Conservation (phyloP, 2,329 filamentous ascomycete genomes). For the Zasmidium cellare region DNA sequence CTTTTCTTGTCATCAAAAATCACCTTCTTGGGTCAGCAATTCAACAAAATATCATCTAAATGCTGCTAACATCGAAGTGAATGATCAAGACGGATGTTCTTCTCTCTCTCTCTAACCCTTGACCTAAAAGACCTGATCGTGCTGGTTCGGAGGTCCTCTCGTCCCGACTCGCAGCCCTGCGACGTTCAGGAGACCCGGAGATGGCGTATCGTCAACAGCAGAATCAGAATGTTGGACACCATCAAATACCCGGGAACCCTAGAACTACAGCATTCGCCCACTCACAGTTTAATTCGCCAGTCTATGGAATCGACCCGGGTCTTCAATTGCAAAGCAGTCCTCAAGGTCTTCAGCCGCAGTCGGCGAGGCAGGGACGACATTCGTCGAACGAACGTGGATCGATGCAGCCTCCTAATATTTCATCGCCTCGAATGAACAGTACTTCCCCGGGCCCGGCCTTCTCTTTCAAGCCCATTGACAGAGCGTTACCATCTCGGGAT, state of each 20-base stretch:
- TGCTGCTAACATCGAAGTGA: neutral
- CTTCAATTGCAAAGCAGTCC: slow-evolving; percentile 20
- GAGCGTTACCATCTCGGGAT: slow-evolving; percentile 63
- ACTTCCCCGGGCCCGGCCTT: slow-evolving; percentile 13
- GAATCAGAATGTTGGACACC: slow-evolving; percentile 12
- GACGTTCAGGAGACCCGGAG: neutral
- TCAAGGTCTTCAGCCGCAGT: slow-evolving; percentile 18
- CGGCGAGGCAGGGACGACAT: slow-evolving; percentile 8
- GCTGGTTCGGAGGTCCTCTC: neutral
- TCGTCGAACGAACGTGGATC: slow-evolving; percentile 18
- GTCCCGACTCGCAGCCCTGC: neutral
- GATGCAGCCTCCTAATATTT: slow-evolving; percentile 25
- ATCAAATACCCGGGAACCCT: slow-evolving; percentile 21
- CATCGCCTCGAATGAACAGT: slow-evolving; percentile 22
- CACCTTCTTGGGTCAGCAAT: neutral
- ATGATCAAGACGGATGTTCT: neutral
- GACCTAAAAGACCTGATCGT: neutral
- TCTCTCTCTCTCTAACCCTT: neutral
- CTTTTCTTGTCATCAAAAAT: neutral
- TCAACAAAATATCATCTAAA: neutral
- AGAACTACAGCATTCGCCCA: slow-evolving; percentile 22
- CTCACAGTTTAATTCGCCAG: slow-evolving; percentile 22
- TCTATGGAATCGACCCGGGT: slow-evolving; percentile 27
- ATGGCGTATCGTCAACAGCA: slow-evolving; percentile 27
- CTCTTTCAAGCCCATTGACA: slow-evolving; percentile 45